Conservation (phyloP, 148 eudicot species). For the Rhododendron henanense region DNA sequence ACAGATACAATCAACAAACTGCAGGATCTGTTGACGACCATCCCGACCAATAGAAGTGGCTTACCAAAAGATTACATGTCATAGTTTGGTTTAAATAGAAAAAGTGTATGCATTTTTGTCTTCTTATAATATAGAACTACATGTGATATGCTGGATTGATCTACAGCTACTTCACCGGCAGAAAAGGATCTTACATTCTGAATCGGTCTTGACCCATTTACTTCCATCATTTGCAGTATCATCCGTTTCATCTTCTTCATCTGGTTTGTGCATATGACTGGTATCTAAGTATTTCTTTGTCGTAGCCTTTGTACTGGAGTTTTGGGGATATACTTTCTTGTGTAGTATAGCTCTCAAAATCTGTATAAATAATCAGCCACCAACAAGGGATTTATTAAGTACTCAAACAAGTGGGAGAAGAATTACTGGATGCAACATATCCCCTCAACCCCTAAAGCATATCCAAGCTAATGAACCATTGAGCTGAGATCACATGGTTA, state of each 20-base stretch:
- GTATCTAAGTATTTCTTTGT: constrained; percentile 41
- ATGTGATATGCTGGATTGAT: not conserved
- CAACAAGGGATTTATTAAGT: not conserved
- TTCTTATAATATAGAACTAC: not conserved
- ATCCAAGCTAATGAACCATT: not conserved
- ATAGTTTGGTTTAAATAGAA: not conserved
- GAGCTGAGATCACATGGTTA: not conserved
- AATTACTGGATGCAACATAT: not conserved
- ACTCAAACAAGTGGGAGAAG: not conserved
- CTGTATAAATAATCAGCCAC: constrained; percentile 21
- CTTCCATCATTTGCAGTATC: constrained; percentile 27
- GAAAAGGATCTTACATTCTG: constrained; percentile 45
- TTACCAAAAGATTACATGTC: not conserved
- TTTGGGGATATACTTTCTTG: constrained; percentile 76
- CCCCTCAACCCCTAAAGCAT: not conserved
- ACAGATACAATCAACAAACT: not conserved
- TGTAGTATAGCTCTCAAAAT: constrained; percentile 56
- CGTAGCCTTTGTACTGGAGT: constrained; percentile 24
- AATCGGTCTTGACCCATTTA: constrained; percentile 88
- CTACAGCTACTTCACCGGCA: not conserved
- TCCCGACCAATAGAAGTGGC: not conserved
- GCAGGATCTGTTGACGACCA: not conserved
- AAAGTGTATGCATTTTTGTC: not conserved
- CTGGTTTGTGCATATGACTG: constrained; percentile 11
- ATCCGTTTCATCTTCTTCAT: constrained; percentile 18